Percentiles rank a stretch among this genome's conserved stretches.
Conservation (phyloP, 2,329 filamentous ascomycete species). For the Pyrenophora seminiperda region DNA sequence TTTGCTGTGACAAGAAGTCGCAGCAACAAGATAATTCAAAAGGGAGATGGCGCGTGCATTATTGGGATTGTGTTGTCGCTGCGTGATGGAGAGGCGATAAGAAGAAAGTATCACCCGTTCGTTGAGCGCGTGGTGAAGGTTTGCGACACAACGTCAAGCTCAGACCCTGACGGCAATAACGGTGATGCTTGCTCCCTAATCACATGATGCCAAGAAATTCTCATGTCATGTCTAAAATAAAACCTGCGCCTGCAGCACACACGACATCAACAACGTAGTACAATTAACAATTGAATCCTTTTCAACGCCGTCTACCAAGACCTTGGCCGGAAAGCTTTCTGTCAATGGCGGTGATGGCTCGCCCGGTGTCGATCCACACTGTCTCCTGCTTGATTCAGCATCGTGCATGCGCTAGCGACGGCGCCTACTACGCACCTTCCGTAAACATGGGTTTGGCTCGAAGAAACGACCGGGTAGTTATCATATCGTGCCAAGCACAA, state of each 20-base stretch:
- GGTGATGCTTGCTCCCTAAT: slow-evolving; percentile 2
- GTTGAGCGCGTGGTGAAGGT: background rate
- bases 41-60: too few relatives aligned
- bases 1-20: background rate
- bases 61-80: background rate
- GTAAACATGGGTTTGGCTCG: slow-evolving; percentile 24
- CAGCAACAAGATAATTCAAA: background rate
- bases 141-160: background rate
- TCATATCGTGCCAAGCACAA: background rate
- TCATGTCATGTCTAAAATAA: background rate
- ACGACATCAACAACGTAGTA: too few relatives aligned
- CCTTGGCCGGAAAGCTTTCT: slow-evolving; percentile 15
- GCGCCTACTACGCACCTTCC: slow-evolving; percentile 35
- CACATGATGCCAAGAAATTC: background rate
- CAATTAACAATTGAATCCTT: background rate
- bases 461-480: slow-evolving; percentile 9
- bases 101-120: background rate
- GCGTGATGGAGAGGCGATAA: background rate
- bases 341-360: slow-evolving; percentile 13
- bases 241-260: background rate
- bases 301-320: background rate
- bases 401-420: slow-evolving; percentile 12
- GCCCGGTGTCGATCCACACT: slow-evolving; percentile 23
- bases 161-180: background rate
- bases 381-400: slow-evolving; percentile 36